phyloP scores from a whole-genome alignment of 345 rosid species.

The Jatropha curcas region DNA sequence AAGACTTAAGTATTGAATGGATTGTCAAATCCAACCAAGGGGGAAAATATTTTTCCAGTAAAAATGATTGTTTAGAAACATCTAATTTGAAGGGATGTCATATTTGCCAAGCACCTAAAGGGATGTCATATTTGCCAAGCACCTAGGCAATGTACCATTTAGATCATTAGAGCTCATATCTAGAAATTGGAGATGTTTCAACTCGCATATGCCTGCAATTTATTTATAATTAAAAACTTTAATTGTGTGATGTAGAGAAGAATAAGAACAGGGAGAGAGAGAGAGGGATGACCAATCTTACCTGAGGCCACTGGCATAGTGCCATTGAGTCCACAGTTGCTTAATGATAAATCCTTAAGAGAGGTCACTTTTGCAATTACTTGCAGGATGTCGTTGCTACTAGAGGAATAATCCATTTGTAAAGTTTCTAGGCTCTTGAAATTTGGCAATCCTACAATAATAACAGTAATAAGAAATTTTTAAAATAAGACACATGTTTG shows the following conservation, averaged over 20 bases:
- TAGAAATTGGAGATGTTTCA: background rate
- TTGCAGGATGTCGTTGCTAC: background rate
- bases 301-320: background rate
- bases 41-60: conserved; percentile 12
- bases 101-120: too few relatives aligned
- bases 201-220: background rate
- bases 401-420: background rate
- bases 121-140: too few relatives aligned
- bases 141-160: background rate
- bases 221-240: background rate
- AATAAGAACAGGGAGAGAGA: too few relatives aligned
- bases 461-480: background rate
- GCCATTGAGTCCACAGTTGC: background rate
- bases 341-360: background rate
- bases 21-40: background rate
- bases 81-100: conserved; percentile 3
- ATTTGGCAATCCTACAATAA: background rate
- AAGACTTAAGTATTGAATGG: background rate
- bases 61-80: conserved; percentile 9
- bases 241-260: background rate
- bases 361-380: background rate
- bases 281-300: background rate
- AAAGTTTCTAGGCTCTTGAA: conserved; percentile 5
- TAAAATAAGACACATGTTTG: too few relatives aligned
- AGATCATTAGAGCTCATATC: background rate